Percentiles rank a stretch among this genome's conserved stretches.
These are phyloP conservation scores for Crithidia thermophila DNA, from an alignment of 208 protist genomes.

Conservation along the genomic window DNA sequence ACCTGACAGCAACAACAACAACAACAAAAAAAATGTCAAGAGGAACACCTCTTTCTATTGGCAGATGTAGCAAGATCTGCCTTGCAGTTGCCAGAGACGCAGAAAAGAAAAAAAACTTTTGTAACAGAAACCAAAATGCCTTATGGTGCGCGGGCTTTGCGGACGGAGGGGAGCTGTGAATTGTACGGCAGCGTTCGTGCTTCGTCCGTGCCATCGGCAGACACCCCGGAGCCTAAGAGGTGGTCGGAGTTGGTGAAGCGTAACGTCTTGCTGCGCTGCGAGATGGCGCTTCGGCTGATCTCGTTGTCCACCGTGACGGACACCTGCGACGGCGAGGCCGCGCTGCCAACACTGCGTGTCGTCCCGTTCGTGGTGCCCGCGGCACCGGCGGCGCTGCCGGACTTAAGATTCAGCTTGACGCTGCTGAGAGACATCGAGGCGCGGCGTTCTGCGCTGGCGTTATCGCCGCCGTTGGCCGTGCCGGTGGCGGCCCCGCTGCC, in stretches of 20 bases:
- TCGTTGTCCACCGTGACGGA: conserved; percentile 1
- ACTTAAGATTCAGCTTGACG: not conserved
- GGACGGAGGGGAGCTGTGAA: not conserved
- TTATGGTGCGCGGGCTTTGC: not conserved
- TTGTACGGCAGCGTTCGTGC: conserved; percentile 9
- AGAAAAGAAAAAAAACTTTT: not conserved
- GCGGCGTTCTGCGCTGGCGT: not conserved
- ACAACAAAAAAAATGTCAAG: no score
- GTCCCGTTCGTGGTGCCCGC: not conserved
- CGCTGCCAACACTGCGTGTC: not conserved
- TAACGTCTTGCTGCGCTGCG: not conserved
- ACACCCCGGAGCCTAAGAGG: not conserved
- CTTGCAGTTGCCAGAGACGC: not conserved
- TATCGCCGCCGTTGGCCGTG: not conserved
- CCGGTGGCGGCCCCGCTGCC: not conserved
- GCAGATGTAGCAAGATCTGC: no score
- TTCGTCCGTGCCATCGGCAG: conserved; percentile 8
- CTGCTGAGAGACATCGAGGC: conserved; percentile 1
- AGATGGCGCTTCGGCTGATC: not conserved
- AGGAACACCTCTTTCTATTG: no score
- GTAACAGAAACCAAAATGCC: not conserved
- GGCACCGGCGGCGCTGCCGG: not conserved
- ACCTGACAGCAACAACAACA: no score
- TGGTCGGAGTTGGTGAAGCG: conserved; percentile 7
- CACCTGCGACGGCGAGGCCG: conserved; percentile 17